These are phyloP conservation scores for Metschnikowia cubensis DNA, from an alignment of 805 yeast genomes.

Conservation along the genomic window DNA sequence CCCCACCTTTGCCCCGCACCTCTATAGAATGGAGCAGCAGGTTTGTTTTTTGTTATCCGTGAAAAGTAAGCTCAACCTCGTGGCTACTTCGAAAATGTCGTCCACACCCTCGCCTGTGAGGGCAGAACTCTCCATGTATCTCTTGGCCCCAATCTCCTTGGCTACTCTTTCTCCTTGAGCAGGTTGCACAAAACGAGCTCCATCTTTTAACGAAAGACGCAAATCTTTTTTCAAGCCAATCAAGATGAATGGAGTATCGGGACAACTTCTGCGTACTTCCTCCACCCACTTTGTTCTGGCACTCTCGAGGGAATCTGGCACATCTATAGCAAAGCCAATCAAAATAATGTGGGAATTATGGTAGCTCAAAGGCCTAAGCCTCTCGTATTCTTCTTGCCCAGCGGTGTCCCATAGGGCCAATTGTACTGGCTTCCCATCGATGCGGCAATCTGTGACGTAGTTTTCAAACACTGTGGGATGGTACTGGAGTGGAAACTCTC, in stretches of 20 bases:
- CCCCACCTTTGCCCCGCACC: constrained; percentile 6
- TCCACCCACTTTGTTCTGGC: constrained; percentile 84
- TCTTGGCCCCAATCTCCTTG: constrained; percentile 73
- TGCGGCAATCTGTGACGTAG: constrained; percentile 89
- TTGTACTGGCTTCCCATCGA: constrained; percentile 88
- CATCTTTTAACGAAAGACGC: constrained; percentile 42
- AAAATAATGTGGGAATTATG: constrained; percentile 82
- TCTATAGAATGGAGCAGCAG: constrained; percentile 33
- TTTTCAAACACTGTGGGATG: constrained; percentile 95
- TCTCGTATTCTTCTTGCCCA: constrained; percentile 93
- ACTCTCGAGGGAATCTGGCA: constrained; percentile 78
- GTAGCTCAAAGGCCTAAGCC: constrained; percentile 83
- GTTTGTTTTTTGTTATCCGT: constrained; percentile 24
- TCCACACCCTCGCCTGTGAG: constrained; percentile 94
- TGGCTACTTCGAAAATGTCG: constrained; percentile 88
- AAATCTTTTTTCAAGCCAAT: constrained; percentile 86
- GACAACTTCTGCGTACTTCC: constrained; percentile 78
- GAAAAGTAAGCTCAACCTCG: constrained; percentile 68
- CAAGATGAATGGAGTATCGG: constrained; percentile 68
- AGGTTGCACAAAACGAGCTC: constrained; percentile 46
- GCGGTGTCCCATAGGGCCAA: constrained; percentile 94
- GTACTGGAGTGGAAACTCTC: constrained; percentile 88
- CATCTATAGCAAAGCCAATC: constrained; percentile 82
- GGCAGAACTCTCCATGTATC: constrained; percentile 84
- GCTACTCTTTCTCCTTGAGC: constrained; percentile 70